These are phyloP conservation scores for Sclerotinia minor DNA, from an alignment of 2,329 filamentous ascomycete species.

Conservation along the genomic window DNA sequence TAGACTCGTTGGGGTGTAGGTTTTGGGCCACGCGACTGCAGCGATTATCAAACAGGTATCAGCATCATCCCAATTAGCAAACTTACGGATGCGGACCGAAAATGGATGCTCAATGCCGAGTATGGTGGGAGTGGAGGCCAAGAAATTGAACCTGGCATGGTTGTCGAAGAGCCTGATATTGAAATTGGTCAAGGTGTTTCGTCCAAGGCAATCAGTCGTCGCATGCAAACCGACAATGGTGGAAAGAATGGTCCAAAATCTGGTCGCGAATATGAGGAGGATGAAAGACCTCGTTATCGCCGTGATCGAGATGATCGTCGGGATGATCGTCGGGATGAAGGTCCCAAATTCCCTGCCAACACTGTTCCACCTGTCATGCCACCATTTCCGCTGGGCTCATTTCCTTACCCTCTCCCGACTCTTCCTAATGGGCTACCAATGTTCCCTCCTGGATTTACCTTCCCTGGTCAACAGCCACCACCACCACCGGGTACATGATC, in stretches of 20 bases:
- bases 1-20: constrained; percentile 97
- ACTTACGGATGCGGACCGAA: constrained; percentile 92
- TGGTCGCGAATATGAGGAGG: constrained; percentile 40
- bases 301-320: constrained; percentile 29
- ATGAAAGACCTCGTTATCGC: constrained; percentile 35
- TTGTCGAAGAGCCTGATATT: constrained; percentile 96
- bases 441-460: constrained; percentile 51
- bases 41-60: constrained; percentile 88
- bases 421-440: constrained; percentile 53
- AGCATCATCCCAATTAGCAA: constrained; percentile 91
- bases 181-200: constrained; percentile 97
- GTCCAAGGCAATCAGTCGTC: constrained; percentile 77
- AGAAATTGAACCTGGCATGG: constrained; percentile 76
- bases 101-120: constrained; percentile 94
- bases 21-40: constrained; percentile 95
- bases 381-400: constrained; percentile 29
- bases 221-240: constrained; percentile 68
- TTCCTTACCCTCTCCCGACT: constrained; percentile 47
- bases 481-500: constrained; percentile 35
- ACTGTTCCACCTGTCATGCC: constrained; percentile 35
- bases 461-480: constrained; percentile 36
- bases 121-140: constrained; percentile 89
- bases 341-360: constrained; percentile 28
- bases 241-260: constrained; percentile 66
- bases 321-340: constrained; percentile 28